Base-by-base conservation (phyloP, 441 rosid species). In the Gossypium gossypioides region DNA sequence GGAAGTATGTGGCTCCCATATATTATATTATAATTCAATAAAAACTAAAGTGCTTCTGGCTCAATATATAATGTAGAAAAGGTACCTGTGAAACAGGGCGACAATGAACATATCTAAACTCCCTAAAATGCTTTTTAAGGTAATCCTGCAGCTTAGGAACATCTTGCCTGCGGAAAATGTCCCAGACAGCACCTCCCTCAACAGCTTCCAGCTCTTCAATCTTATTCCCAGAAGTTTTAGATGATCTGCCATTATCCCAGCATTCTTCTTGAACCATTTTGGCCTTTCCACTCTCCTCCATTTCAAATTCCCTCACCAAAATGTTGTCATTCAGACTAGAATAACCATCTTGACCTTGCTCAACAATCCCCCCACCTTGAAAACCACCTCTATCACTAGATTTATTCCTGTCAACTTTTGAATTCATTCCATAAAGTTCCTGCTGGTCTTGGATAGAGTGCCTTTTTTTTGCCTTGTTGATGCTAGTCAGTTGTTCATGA, bases 101-200 rank as follows among this genome's bases (percentile, higher is more conserved):
- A 74, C 93, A 86, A 59, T 82, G 79, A 64, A 78, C 68, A 74
- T 88, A 88, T 74, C 91, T 86, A 76, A 93, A 93, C 81, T 93
- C 96, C 60, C 67, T 77, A 70, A 84, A 85, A 79, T 91, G 94
- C 78, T 79, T 87, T 48, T 57, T 59, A 34, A 93, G 89, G 83
- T 86, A 93, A 22, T 84, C 82, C 79, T 82, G 79, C 80, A 93
- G 77, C 83, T 85, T 86, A 18, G 88, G 82, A 76, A 84, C 87
- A 83, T 88, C 64, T 59, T 59, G 21, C 37, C 64, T 59, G 16
- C 64, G 64, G 19, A 59, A 59, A 25, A 59, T 59, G 76, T 93
- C 98, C 97, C 98, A 93, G 6, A 88, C 73, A 72, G 97, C 97
- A 76, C 93, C 93, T 68, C 86, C 91, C 6, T 84, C 85, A 46